Evolutionary conservation across 1,284 basidiomycete species (phyloP), one percentile per base, ranked within the genome.

Genomic region (Lentinula novae-zelandiae): DNA sequence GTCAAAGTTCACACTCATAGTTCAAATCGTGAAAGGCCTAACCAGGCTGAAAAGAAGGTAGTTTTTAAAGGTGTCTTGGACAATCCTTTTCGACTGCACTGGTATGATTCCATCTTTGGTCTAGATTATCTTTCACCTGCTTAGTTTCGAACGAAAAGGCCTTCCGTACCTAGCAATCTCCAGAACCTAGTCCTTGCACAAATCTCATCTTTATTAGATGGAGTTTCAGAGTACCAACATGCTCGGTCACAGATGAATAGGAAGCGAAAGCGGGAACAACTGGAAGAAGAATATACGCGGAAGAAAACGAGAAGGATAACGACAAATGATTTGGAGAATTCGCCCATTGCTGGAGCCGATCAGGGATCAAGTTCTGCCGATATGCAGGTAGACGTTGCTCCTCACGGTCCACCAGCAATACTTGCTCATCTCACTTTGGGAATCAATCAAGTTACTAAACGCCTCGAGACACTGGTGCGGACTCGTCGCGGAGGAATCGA

Each of bases 361-460:
- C 36, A 58, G 52, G 63, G 20, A 5, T 31, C 40, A 15, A 20
- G 20, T 48, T 6, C 38, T 10, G 27, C 58, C n/a, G 13, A 40
- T 9, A 49, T 53, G 50, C 34, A 58, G 36, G 22, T 53, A 8
- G 52, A 62, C 57, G 53, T 50, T 38, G 27, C 57, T 13, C 36
- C 50, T 31, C 55, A 62, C 53, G 68, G 67, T 48, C 64, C 68
- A 15, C 84, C 84, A 2, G 63, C 71, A 8, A 71, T 86, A 27
- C 71, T 86, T 12, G 65, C 78, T 10, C 82, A 89, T 69, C 66
- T 91, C 46, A 75, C 82, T 1, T 71, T 89, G 49, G 93, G 93
- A 10, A 88, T 95, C 66, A 96, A 95, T 68, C 80, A 86, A 68
- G 89, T 93, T 7, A 92, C 92, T 22, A 90, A 86, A 71, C 76